These are phyloP conservation scores for Solanum aculeatissimum DNA, from an alignment of 305 asterid genomes.

Conservation along the genomic window DNA sequence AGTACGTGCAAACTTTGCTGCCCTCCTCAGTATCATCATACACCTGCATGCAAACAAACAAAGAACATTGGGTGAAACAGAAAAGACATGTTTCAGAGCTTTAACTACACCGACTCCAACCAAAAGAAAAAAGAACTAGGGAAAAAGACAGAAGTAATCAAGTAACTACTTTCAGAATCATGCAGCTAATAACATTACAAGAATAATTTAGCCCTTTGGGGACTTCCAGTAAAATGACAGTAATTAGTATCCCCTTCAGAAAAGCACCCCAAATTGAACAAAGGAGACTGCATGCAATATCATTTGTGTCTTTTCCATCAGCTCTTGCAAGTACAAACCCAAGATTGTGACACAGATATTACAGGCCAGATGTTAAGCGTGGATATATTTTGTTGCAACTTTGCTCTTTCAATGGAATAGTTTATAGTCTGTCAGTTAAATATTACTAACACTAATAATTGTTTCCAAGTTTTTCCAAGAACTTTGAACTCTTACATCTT, in stretches of 20 bases:
- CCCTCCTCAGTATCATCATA: conserved; percentile 94
- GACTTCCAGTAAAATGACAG: background rate
- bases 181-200: background rate
- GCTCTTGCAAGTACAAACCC: background rate
- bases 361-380: background rate
- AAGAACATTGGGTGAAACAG: background rate
- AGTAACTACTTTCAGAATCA: background rate
- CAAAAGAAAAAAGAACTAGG: background rate
- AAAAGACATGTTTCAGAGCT: background rate
- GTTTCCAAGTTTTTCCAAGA: background rate
- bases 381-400: background rate
- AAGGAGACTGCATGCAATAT: background rate
- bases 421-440: background rate
- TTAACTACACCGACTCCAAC: background rate
- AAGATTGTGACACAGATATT: background rate
- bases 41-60: conserved; percentile 34
- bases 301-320: background rate
- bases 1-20: conserved; percentile 85
- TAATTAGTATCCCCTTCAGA: background rate
- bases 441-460: background rate
- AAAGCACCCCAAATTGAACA: background rate
- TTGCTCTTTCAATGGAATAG: background rate
- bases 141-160: background rate
- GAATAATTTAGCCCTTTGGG: background rate
- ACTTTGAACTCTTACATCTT: background rate